These are phyloP conservation scores for Singerocomus rubriflavus DNA, from an alignment of 1,284 basidiomycete genomes.

Conservation along the genomic window DNA sequence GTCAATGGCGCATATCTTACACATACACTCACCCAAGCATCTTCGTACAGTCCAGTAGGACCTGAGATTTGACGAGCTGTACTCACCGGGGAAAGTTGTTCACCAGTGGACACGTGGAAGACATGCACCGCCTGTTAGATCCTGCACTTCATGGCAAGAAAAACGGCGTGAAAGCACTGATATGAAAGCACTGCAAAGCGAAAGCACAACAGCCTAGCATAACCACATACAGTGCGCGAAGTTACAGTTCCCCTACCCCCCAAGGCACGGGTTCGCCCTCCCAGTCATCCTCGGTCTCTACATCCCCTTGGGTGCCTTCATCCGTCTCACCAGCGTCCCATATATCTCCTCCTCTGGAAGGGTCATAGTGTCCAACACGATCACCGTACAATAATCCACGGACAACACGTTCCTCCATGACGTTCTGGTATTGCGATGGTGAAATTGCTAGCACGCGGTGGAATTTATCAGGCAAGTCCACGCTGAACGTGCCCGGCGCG, in stretches of 20 bases:
- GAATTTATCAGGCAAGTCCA: slow-evolving; percentile 65
- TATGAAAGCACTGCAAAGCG: slow-evolving; percentile 35
- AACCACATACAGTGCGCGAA: slow-evolving; percentile 23
- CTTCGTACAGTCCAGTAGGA: slow-evolving; percentile 12
- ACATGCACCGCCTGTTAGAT: slow-evolving; percentile 30
- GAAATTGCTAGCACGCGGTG: slow-evolving; percentile 60
- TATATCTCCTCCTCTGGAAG: slow-evolving; percentile 62
- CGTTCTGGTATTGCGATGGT: slow-evolving; percentile 38
- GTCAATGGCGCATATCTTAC: slow-evolving; percentile 12
- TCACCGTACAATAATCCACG: slow-evolving; percentile 58
- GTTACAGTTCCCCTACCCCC: slow-evolving; percentile 69
- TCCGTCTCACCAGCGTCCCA: slow-evolving; percentile 73
- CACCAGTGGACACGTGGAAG: slow-evolving; percentile 26
- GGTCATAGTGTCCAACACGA: slow-evolving; percentile 54
- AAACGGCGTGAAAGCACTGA: slow-evolving; percentile 27
- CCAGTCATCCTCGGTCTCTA: slow-evolving; percentile 71
- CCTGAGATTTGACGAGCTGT: slow-evolving; percentile 4
- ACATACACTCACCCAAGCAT: slow-evolving; percentile 15
- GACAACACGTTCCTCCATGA: slow-evolving; percentile 53
- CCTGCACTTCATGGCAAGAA: slow-evolving; percentile 22
- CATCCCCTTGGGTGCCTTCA: slow-evolving; percentile 30
- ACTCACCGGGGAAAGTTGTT: neutral
- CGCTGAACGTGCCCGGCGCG: slow-evolving; percentile 40
- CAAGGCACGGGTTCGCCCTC: slow-evolving; percentile 77
- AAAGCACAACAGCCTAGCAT: slow-evolving; percentile 21